Evolutionary conservation across 148 eudicot species (phyloP), one percentile per base, ranked within the genome.

Genomic region (Chenopodium formosanum): DNA sequence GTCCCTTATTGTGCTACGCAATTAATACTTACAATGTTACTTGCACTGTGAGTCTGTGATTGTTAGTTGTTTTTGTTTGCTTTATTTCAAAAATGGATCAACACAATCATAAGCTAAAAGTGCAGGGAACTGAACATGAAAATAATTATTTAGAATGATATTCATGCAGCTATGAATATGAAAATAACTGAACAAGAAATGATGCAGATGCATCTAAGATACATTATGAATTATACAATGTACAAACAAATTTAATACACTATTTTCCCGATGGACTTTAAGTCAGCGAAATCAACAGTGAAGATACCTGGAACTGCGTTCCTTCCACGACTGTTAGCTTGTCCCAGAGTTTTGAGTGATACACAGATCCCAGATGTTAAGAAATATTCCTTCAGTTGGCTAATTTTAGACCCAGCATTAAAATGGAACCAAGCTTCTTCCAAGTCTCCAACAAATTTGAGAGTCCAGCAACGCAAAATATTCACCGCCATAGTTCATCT

Each of bases 161-260:
- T 77, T 13, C 72, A 70, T 22, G 31, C 62, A 68, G 67, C 62
- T 23, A 70, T 46, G 67, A 14, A 48, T 64, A 22, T 22, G 34
- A 70, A 76, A 25, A 58, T 1, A 2, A 70, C 34, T 31, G 48
- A 44, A 58, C 8, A 7, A 48, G 9, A 78, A 66, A 0, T 53
- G 63, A 71, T 29, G 78, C 67, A 52, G 73, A 83, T 52, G 85
- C 85, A 70, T 64, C 40, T 64, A 37, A 69, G 34, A 75, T 60
- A 79, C 70, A 80, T 40, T 53, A 67, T 83, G 78, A 32, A 12
- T 44, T 40, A 75, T 64, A 76, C 46, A 84, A 72, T 73, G 53
- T 82, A 83, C 77, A 73, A 77, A 72, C 85, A 64, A 70, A 69
- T 78, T 44, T 22, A 8, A 46, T 73, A 83, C 60, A 64, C 50